Base-by-base conservation (phyloP, 371 early-diverging fungal species). In the Mucor piriformis region DNA sequence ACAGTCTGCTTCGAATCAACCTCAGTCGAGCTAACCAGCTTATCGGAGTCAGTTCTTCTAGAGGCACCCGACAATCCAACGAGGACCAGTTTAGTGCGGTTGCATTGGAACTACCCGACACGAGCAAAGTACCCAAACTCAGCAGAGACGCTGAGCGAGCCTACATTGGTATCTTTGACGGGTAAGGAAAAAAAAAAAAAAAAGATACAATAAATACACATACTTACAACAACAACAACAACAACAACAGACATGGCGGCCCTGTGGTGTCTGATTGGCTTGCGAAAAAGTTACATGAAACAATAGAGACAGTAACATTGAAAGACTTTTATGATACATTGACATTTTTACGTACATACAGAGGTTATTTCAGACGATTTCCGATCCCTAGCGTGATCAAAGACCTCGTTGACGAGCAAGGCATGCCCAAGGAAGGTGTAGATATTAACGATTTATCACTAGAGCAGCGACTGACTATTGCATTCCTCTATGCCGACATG, bases 111-210 rank as follows among this genome's bases (percentile, higher is more conserved):
- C 25, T 83, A 8, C 64, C 72, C 13, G 32, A 44, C 6, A 46
- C 57, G 0, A 27, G 53, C 4, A 29, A 44, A 16, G 5, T 72
- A 23, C 53, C 46, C 6, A 49, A 54, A 0, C 68, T 74, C 71
- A 64, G 66, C 37, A 71, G 67, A 27, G 74, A 77, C 20, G 66
- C 73, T 0, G 64, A 69, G 46, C 54, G 74, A 29, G 74, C 70
- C 18, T 83, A 83, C 59, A 65, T 83, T 66, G 83, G 80, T 49
- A 60, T 83, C 5, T 83, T 81, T 65, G 83, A 83, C 50, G 83
- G 83, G 83, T 81, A 71, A 59, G 15, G 5, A 21, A 2, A 55
- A 73, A 73, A 2, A 42, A 20, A 38, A 16, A 44, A 13, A 51
- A n/a, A n/a, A n/a, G n/a, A n/a, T n/a, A n/a, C n/a, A n/a, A n/a